These are phyloP conservation scores for Canavalia gladiata DNA, from an alignment of 306 rosid genomes.

Conservation along the genomic window DNA sequence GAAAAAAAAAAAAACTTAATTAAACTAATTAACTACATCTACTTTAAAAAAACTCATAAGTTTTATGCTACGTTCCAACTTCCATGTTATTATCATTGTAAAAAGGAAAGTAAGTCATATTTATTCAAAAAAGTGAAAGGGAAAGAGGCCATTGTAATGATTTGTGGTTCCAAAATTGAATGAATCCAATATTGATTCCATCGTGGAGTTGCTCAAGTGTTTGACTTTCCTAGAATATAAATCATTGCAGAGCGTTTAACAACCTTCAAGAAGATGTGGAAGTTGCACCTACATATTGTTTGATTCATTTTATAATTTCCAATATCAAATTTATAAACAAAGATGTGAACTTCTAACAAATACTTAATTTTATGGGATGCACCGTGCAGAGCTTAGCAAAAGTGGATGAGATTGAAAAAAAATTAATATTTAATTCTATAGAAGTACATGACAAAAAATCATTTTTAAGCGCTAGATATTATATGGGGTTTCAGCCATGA, in stretches of 20 bases:
- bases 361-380: too few relatives aligned
- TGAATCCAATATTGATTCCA: neutral
- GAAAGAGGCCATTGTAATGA: constrained; percentile 19
- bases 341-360: too few relatives aligned
- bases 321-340: too few relatives aligned
- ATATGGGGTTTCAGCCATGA: too few relatives aligned
- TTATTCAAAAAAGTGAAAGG: neutral
- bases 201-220: constrained; percentile 10
- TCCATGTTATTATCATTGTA: neutral
- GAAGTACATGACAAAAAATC: too few relatives aligned
- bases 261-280: constrained; percentile 20
- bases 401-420: too few relatives aligned
- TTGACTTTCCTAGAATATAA: constrained; percentile 10
- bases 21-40: neutral
- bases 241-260: constrained; percentile 35
- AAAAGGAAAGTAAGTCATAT: neutral
- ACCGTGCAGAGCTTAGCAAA: too few relatives aligned
- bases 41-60: neutral
- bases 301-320: neutral
- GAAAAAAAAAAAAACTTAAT: neutral
- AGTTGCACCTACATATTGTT: neutral
- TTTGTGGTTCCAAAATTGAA: constrained; percentile 23
- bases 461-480: too few relatives aligned
- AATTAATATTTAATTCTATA: too few relatives aligned
- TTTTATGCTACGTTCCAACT: constrained; percentile 2